Evolutionary conservation across 305 asterid species (phyloP).

Genomic region (Solanum hybrid): DNA sequence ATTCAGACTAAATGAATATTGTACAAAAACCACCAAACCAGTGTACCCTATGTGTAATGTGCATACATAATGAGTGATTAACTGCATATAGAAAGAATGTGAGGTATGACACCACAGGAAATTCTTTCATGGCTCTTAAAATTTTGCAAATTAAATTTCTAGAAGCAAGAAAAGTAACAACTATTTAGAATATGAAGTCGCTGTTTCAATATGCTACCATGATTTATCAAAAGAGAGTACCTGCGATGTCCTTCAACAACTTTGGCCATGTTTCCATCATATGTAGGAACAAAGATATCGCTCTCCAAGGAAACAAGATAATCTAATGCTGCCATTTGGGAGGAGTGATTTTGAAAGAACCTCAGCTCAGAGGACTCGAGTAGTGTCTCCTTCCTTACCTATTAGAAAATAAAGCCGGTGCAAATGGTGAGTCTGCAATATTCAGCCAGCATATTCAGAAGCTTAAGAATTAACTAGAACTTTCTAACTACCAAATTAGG

Average conservation of each 20-base stretch:
- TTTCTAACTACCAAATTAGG: constrained; percentile 59
- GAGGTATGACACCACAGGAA: not conserved
- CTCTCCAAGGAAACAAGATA: constrained; percentile 83
- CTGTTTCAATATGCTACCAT: not conserved
- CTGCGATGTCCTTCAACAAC: constrained; percentile 95
- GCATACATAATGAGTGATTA: not conserved
- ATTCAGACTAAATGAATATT: not conserved
- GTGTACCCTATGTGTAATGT: not conserved
- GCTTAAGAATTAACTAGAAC: not conserved
- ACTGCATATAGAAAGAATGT: not conserved
- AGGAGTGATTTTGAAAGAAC: constrained; percentile 61
- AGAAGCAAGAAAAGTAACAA: not conserved
- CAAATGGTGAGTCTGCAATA: not conserved
- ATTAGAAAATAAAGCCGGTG: constrained; percentile 4
- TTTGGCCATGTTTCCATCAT: constrained; percentile 92
- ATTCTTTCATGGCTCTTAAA: not conserved
- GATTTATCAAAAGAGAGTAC: constrained; percentile 15
- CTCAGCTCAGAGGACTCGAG: constrained; percentile 45
- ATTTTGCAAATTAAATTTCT: not conserved
- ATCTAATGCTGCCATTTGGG: constrained; percentile 94
- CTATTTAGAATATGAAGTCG: not conserved
- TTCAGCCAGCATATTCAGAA: not conserved
- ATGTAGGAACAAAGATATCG: constrained; percentile 79
- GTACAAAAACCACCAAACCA: not conserved
- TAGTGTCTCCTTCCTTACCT: constrained; percentile 73